A percentile compares a stretch with the other conserved stretches of the same genome.
Evolutionary conservation across 2,329 filamentous ascomycete genomes (phyloP).

Genomic region (Fonsecaea pugnacius): DNA sequence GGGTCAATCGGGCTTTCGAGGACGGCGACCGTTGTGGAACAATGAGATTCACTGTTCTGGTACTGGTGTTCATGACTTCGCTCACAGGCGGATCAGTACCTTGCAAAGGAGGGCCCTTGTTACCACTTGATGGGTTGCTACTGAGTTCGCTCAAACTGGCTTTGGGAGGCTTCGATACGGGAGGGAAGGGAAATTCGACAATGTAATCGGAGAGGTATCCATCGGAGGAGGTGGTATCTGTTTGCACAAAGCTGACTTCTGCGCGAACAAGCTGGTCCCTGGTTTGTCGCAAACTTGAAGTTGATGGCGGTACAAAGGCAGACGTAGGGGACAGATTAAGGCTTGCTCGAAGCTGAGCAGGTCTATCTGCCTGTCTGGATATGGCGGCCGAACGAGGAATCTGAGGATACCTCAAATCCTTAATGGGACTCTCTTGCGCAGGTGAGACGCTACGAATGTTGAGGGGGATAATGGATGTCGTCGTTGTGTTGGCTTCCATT

Average conservation of each 20-base stretch:
- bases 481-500: conserved; percentile 33
- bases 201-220: conserved; percentile 31
- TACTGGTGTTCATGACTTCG: conserved; percentile 13
- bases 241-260: conserved; percentile 27
- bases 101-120: conserved; percentile 14
- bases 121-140: conserved; percentile 12
- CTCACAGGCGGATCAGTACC: conserved; percentile 18
- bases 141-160: conserved; percentile 19
- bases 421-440: conserved; percentile 30
- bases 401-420: conserved; percentile 36
- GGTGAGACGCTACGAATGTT: conserved; percentile 38
- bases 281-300: conserved; percentile 4
- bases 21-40: conserved; percentile 26
- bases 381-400: conserved; percentile 35
- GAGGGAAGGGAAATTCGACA: conserved; percentile 31
- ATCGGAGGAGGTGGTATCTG: conserved; percentile 32
- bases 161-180: conserved; percentile 12
- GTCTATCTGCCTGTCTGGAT: conserved; percentile 40
- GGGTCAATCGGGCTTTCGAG: conserved; percentile 31
- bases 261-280: conserved; percentile 26
- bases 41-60: conserved; percentile 8
- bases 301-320: background rate
- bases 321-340: conserved; percentile 20
- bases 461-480: conserved; percentile 29
- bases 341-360: conserved; percentile 41